Base-by-base conservation (phyloP, 805 yeast genomes). In the Candida quercuum region DNA sequence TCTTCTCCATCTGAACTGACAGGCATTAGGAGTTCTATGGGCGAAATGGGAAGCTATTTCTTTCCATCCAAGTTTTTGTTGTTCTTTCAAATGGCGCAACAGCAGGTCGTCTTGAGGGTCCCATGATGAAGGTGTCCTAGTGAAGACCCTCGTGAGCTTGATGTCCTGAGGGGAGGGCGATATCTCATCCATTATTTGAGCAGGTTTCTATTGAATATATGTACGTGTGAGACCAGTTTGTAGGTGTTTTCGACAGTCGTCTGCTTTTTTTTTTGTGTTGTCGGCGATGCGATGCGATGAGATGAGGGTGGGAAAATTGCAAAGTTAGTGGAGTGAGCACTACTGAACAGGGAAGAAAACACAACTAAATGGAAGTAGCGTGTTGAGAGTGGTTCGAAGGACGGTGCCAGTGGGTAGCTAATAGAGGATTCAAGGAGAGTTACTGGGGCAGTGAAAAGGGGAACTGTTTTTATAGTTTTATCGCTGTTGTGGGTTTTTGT, bases 1-100 rank as follows among this genome's bases (percentile, higher is more conserved):
- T 45, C 95, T 63, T 57, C 95, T 72, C 95, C 95, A 86, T 49
- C 95, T 74, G 55, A 85, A 85, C 61, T 85, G 94, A 51, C 95
- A 85, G 3, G 94, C 94, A 55, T 85, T 86, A 26, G 94, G 88
- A 3, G 95, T 86, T 54, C 95, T 66, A 56, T 81, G 81, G 30
- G 76, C 71, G 59, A 86, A 86, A 52, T 82, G 84, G 24, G 79
- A 71, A 2, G 93, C 81, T 35, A 86, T 86, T 47, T 86, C 95
- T 58, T 86, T 78, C 95, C 95, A 86, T 1, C 95, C 95, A 48
- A 86, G 69, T 56, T 83, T 84, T 56, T 80, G 85, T 43, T 78
- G 78, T 57, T 86, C 95, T 60, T 86, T 86, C 52, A 86, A 68
- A 50, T 81, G 85, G 36, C 93, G 71, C 36, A 85, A 61, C 20